Evolutionary conservation across 2,329 filamentous ascomycete genomes (phyloP), one percentile per base, ranked within the genome.

Genomic region (Aspergillus costaricaensis): DNA sequence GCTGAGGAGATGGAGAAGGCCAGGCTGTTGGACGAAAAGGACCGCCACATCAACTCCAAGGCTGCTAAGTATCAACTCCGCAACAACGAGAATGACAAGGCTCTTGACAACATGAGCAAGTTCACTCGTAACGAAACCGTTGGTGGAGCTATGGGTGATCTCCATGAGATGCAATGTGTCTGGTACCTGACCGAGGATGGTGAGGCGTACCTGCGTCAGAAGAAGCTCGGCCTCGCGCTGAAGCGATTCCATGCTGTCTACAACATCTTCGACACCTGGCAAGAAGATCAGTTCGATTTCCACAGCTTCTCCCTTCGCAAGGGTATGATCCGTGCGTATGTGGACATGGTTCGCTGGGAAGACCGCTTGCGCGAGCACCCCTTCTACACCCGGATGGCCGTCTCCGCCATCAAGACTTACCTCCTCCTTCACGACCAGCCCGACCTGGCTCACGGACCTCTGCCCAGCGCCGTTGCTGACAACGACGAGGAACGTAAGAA

Each of bases 201-300:
- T 58, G 91, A 97, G 79, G 88, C 94, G 3, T 92, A 93, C 75
- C 82, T 91, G 59, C 88, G 95, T 54, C 90, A 92, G 74, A 88
- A 88, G 65, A 92, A 96, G 68, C 80, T 91, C 50, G 92, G 90
- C 4, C 83, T 97, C 61, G 94, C 96, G 0, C 82, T 99, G 56
- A 99, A 99, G 82, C 88, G 96, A 53, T 94, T 97, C 77, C 91
- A 93, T 66, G 84, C 91, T 21, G 86, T 99, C 59, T 89, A 89
- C 75, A 92, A 91, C 77, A 96, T 99, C 66, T 99, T 99, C 71
- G 94, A 98, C 67, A 88, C 92, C 19, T 99, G 95, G 95, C 90
- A 96, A 73, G 96, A 99, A 75, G 95, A 99, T 70, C 95, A 99
- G 72, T 97, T 98, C 70, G 95, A 99, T 75, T 99, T 99, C 82